Evolutionary conservation across 2,329 filamentous ascomycete species (phyloP), one percentile per base, ranked within the genome.

Genomic region (Amauroascus niger): DNA sequence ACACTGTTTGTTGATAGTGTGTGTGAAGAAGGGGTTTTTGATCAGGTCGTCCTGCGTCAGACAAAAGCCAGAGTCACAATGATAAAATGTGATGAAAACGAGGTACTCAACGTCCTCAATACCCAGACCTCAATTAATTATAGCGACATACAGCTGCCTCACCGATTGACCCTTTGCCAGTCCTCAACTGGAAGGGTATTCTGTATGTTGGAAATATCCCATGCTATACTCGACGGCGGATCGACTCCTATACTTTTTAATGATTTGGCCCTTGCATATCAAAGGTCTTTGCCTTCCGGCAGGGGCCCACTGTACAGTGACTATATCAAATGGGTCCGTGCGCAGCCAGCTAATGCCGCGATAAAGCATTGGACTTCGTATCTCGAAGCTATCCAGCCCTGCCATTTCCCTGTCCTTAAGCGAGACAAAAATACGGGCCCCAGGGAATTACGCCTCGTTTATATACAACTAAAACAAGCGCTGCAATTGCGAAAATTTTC

Each of bases 191-290:
- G 56, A 11, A 55, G 56, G 0, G 67, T 67, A 57, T 64, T 67
- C 30, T 22, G 20, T 43, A 70, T 69, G 48, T 59, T 75, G 6
- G 72, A 75, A 44, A 67, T 76, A 48, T 74, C 67, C 57, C 73
- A 75, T 58, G 67, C 68, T n/a, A 68, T 75, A 52, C 68, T 65
- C 45, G 73, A 76, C 57, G 73, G 72, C 0, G 67, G 64, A 16
- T 74, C 72, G 0, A 67, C 74, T 33, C 63, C 69, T 6, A 69
- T 72, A 50, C 59, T 74, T 11, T 59, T 73, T 11, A 61, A 63
- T 5, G 72, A 74, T 52, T 61, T 74, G 0, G 64, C 62, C 2
- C 55, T 60, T 2, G 68, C 66, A 6, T 74, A 74, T 8, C 16
- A 44, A 4, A 40, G 20, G 6, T 14, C 40, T n/a, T 18, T 55